A percentile compares a stretch with the other conserved stretches of the same genome.
Conservation (phyloP, 2,329 filamentous ascomycete genomes). For the Sporothrix euskadiensis region DNA sequence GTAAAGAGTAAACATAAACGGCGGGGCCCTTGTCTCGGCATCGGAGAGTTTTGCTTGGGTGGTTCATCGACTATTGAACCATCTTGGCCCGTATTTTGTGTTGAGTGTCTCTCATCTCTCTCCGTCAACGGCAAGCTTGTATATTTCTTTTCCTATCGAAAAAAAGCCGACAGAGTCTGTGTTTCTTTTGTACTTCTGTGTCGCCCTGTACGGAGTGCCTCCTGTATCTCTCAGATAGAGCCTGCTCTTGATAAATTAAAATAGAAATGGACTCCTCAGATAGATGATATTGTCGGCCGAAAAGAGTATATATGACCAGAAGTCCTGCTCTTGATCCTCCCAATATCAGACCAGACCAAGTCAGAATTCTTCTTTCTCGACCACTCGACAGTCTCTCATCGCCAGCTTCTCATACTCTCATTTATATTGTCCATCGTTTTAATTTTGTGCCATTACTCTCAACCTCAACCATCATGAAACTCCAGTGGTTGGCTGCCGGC, state of each 20-base stretch:
- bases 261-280: background rate
- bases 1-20: background rate
- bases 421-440: background rate
- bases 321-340: background rate
- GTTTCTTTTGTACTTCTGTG: background rate
- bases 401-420: background rate
- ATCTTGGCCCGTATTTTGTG: background rate
- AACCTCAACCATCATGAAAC: constrained; percentile 13
- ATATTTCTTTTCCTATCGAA: background rate
- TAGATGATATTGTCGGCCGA: background rate
- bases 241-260: no score
- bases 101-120: background rate
- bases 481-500: constrained; percentile 8
- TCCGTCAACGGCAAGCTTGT: background rate
- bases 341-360: background rate
- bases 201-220: background rate
- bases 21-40: constrained; percentile 13
- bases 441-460: background rate
- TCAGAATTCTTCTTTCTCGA: background rate
- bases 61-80: background rate
- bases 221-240: background rate
- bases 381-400: background rate
- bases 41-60: constrained; percentile 12
- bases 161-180: background rate
- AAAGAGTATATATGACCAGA: background rate